These are phyloP conservation scores for Glycine soja DNA, from an alignment of 306 rosid genomes.

Conservation along the genomic window DNA sequence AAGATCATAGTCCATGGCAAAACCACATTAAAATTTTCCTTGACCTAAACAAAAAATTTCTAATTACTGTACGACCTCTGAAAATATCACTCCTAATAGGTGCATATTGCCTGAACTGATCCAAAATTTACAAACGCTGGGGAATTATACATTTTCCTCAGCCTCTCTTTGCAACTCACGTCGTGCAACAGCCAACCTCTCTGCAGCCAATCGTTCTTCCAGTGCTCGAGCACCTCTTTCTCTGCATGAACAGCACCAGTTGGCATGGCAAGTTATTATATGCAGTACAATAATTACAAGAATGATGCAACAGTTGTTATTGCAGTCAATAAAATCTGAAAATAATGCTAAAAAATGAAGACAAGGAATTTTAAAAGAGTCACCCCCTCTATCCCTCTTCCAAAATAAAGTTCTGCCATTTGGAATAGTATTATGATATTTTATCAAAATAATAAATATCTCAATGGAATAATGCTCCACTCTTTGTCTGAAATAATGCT, in stretches of 20 bases:
- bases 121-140: conserved; percentile 36
- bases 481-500: neutral
- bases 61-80: conserved; percentile 41
- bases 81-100: conserved; percentile 19
- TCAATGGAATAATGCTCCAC: neutral
- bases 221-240: conserved; percentile 94
- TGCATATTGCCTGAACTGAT: conserved; percentile 22
- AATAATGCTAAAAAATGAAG: neutral
- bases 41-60: conserved; percentile 32
- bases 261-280: conserved; percentile 7
- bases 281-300: conserved; percentile 2
- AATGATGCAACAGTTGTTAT: neutral
- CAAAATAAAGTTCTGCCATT: neutral
- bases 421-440: neutral
- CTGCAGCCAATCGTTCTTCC: conserved; percentile 85
- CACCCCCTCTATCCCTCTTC: neutral
- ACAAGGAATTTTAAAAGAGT: neutral
- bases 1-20: conserved; percentile 42
- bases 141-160: conserved; percentile 66
- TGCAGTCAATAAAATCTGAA: neutral
- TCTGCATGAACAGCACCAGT: conserved; percentile 55
- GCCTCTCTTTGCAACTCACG: conserved; percentile 64
- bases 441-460: neutral
- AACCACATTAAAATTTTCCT: conserved; percentile 47
- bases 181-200: conserved; percentile 64